Conservation (phyloP, 78 protist species). For the Tieghemostelium lacteum region DNA sequence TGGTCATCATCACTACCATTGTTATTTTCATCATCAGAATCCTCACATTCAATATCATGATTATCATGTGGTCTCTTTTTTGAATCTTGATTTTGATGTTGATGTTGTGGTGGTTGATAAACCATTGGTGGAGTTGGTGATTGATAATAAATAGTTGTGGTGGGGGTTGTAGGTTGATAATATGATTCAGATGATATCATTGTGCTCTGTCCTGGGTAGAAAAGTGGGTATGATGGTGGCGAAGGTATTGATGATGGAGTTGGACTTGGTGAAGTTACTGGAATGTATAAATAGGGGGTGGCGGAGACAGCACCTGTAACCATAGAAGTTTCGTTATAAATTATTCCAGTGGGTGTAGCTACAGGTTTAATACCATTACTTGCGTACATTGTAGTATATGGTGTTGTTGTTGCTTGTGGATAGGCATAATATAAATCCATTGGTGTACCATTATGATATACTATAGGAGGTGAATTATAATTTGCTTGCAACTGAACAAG, state of each 20-base stretch:
- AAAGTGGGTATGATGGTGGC: constrained; percentile 1
- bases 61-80: neutral
- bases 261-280: neutral
- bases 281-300: neutral
- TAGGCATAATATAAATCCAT: no score
- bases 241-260: neutral
- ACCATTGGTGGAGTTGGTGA: neutral
- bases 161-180: neutral
- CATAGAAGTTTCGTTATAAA: neutral
- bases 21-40: neutral
- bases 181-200: neutral
- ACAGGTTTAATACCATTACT: no score
- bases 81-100: neutral
- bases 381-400: no score
- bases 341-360: neutral
- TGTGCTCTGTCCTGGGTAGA: constrained; percentile 9
- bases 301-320: neutral
- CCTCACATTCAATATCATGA: neutral
- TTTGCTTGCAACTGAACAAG: no score
- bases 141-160: neutral
- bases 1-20: neutral
- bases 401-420: neutral
- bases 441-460: no score
- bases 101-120: neutral
- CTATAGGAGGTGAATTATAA: no score